Percentiles rank a stretch among this genome's conserved stretches.
Conservation (phyloP, 345 rosid genomes). For the Linum tenue region DNA sequence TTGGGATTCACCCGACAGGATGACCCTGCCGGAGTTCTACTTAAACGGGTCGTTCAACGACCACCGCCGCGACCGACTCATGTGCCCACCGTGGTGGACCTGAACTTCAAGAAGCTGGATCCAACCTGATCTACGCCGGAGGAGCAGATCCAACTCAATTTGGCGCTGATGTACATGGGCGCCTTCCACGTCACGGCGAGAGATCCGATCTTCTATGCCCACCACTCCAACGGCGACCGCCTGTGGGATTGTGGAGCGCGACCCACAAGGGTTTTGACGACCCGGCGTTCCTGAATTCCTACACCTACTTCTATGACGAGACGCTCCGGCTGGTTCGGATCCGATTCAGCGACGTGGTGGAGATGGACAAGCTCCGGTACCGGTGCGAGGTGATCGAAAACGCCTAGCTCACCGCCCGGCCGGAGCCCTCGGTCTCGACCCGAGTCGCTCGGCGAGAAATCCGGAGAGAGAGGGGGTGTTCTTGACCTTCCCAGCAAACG, state of each 20-base stretch:
- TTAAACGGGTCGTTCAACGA: not conserved
- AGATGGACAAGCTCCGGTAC: too few relatives aligned
- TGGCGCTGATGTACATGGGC: not conserved
- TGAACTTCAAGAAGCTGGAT: not conserved
- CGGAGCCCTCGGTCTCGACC: not conserved
- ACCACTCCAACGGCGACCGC: not conserved
- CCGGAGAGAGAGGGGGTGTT: not conserved
- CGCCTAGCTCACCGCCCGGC: not conserved
- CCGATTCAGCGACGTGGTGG: too few relatives aligned
- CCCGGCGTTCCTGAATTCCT: not conserved
- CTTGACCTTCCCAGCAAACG: not conserved
- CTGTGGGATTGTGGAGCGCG: not conserved
- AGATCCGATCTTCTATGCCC: too few relatives aligned
- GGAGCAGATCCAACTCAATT: too few relatives aligned
- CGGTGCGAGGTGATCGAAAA: not conserved
- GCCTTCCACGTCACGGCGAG: not conserved
- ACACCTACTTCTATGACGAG: not conserved
- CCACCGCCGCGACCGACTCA: not conserved
- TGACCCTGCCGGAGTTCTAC: too few relatives aligned
- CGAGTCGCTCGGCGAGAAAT: not conserved
- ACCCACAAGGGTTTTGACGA: not conserved
- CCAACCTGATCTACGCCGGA: too few relatives aligned
- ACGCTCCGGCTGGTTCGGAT: too few relatives aligned
- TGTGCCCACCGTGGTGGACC: not conserved
- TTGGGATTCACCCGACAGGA: too few relatives aligned